phyloP scores from a whole-genome alignment of 2,329 filamentous ascomycete species.

The Microsporum ferrugineum region DNA sequence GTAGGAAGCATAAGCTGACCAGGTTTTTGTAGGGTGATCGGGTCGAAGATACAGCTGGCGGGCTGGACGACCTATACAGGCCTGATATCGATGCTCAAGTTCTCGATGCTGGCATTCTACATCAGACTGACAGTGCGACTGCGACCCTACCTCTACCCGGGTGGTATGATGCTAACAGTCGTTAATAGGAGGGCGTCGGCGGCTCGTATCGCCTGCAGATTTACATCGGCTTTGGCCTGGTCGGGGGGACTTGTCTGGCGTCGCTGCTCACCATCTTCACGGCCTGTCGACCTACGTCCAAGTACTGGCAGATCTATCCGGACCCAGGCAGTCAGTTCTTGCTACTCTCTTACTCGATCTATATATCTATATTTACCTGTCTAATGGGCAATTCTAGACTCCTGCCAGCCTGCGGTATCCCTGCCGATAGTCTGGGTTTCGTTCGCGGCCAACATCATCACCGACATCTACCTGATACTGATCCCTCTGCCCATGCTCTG shows the following conservation, averaged over 20 bases:
- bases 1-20: not conserved
- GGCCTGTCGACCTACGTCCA: conserved; percentile 42
- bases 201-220: conserved; percentile 28
- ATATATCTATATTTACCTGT: conserved; percentile 6
- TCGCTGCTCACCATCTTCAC: conserved; percentile 40
- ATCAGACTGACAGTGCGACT: conserved; percentile 34
- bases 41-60: conserved; percentile 42
- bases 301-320: conserved; percentile 50
- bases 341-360: not conserved
- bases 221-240: conserved; percentile 39
- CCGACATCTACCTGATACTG: conserved; percentile 47
- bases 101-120: conserved; percentile 45
- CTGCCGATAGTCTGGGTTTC: conserved; percentile 37
- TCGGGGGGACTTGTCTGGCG: conserved; percentile 39
- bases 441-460: conserved; percentile 42
- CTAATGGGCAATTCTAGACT: conserved; percentile 22
- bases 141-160: too few species aligned
- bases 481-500: conserved; percentile 50
- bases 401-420: conserved; percentile 39
- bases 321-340: conserved; percentile 43
- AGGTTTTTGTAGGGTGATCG: conserved; percentile 30
- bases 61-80: conserved; percentile 43
- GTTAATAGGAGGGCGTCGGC: conserved; percentile 18
- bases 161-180: too few species aligned
- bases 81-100: conserved; percentile 41